Conservation (phyloP, 768 basidiomycete species). For the Austroboletus eburneus region DNA sequence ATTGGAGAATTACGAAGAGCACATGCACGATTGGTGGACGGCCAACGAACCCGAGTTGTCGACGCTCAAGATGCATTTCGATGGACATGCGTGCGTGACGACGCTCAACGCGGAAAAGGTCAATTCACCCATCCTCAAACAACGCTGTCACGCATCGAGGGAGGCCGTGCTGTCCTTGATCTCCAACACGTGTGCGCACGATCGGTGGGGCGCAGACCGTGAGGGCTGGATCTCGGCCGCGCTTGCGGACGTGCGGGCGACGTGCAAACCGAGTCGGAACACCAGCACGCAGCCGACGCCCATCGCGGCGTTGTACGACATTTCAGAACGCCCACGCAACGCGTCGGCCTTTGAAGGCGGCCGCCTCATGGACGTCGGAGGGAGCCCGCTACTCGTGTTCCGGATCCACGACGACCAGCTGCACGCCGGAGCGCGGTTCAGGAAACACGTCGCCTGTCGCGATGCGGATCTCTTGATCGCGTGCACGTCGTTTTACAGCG, state of each 20-base stretch:
- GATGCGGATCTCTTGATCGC: conserved; percentile 25
- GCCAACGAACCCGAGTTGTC: conserved; percentile 28
- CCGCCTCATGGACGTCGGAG: conserved; percentile 17
- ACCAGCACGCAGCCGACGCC: conserved; percentile 11
- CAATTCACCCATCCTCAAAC: conserved; percentile 26
- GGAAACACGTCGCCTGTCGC: conserved; percentile 19
- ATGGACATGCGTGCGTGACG: conserved; percentile 38
- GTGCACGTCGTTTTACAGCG: conserved; percentile 12
- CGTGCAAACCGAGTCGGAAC: conserved; percentile 11
- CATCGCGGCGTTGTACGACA: conserved; percentile 22
- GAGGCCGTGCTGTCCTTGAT: conserved; percentile 20
- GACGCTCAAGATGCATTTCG: conserved; percentile 30
- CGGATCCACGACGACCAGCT: conserved; percentile 21
- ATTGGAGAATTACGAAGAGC: conserved; percentile 32
- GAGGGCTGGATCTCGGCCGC: conserved; percentile 20
- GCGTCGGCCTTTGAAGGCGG: conserved; percentile 18
- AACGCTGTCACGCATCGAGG: conserved; percentile 27
- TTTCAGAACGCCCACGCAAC: conserved; percentile 3
- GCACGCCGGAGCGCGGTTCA: conserved; percentile 20
- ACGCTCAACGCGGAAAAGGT: conserved; percentile 30
- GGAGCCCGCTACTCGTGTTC: conserved; percentile 15
- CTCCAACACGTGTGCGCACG: conserved; percentile 12
- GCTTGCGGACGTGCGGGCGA: conserved; percentile 22
- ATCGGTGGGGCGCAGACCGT: conserved; percentile 22
- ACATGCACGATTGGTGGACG: conserved; percentile 33